Base-by-base conservation (phyloP, 2,329 filamentous ascomycete species). In the Chaetothyriales sp. region DNA sequence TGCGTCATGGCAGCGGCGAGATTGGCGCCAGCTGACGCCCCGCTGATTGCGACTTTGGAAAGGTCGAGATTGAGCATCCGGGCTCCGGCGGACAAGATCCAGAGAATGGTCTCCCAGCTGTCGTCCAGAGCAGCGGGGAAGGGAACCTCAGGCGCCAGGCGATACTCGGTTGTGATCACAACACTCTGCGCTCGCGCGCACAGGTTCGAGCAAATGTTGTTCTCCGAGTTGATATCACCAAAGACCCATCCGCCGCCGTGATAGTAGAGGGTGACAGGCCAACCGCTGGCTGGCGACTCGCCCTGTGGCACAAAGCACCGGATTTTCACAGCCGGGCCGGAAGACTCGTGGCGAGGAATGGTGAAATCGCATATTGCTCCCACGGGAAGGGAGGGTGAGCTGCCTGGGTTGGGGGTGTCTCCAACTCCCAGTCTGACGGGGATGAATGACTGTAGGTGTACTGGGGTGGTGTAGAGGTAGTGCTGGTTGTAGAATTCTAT, bases 181-280 rank as follows among this genome's bases (percentile, higher is more conserved):
- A 79, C 73, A 51, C 70, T 74, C 6, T 68, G 69, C 0, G 68
- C 70, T 9, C 73, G 65, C 19, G 66, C 66, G 54, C 74, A 77
- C 9, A 80, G 60, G 56, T 78, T 71, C n/a, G 74, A 71, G 48
- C 73, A 74, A 2, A 79, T 72, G 3, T 70, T 68, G 55, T 79
- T 79, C 63, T 80, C 77, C 0, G 74, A 78, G 53, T 75, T 68
- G 44, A 79, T 76, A 45, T 73, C 76, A 0, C 76, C 76, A 26
- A 79, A 57, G 2, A 79, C 75, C 75, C 75, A 80, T 2, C 76
- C 77, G 1, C 76, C 76, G 3, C 76, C 77, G 56, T 80, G 77
- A 57, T 71, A 76, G 60, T 77, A 80, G 2, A 79, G 56, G 60
- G 74, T 70, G 6, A 73, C 68, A 1, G 76, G 76, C 76, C 76